Conservation (phyloP, 2,329 filamentous ascomycete genomes). For the Juglanconis sp. region DNA sequence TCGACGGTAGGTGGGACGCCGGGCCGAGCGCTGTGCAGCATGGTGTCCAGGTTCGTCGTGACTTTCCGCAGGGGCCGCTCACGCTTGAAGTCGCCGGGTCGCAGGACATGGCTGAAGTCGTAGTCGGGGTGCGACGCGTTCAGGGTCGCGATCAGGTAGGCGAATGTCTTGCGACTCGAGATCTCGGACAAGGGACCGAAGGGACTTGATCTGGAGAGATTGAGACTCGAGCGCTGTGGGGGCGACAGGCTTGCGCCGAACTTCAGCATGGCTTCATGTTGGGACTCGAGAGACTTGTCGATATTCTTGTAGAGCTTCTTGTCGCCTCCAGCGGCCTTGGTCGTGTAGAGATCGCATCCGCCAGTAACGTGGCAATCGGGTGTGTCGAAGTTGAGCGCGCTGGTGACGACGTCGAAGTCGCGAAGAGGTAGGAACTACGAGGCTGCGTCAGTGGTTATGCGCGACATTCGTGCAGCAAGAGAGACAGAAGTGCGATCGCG, state of each 20-base stretch:
- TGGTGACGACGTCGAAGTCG: conserved; percentile 87
- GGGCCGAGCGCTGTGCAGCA: conserved; percentile 80
- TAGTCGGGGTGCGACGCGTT: conserved; percentile 97
- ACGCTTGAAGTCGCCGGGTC: conserved; percentile 84
- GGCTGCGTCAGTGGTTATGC: conserved; percentile 1
- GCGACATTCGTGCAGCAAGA: not conserved
- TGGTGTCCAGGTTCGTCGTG: conserved; percentile 84
- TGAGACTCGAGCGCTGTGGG: conserved; percentile 66
- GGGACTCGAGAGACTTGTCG: conserved; percentile 83
- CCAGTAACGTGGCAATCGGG: conserved; percentile 88
- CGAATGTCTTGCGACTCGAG: conserved; percentile 86
- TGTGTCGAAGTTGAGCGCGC: conserved; percentile 93
- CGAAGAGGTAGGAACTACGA: conserved; percentile 82
- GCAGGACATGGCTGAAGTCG: conserved; percentile 90
- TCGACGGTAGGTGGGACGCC: conserved; percentile 40
- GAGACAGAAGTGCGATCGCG: conserved; percentile 6
- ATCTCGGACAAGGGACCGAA: conserved; percentile 89
- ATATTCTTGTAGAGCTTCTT: conserved; percentile 98
- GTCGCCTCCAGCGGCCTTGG: conserved; percentile 89
- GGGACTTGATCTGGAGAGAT: conserved; percentile 82
- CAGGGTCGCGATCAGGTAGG: conserved; percentile 91
- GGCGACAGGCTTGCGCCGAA: conserved; percentile 85
- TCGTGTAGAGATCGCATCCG: conserved; percentile 94
- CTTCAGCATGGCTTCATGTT: conserved; percentile 83
- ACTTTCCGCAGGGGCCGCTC: conserved; percentile 77